Base-by-base conservation (phyloP, 2,329 filamentous ascomycete species). In the Microdochium bolleyi region DNA sequence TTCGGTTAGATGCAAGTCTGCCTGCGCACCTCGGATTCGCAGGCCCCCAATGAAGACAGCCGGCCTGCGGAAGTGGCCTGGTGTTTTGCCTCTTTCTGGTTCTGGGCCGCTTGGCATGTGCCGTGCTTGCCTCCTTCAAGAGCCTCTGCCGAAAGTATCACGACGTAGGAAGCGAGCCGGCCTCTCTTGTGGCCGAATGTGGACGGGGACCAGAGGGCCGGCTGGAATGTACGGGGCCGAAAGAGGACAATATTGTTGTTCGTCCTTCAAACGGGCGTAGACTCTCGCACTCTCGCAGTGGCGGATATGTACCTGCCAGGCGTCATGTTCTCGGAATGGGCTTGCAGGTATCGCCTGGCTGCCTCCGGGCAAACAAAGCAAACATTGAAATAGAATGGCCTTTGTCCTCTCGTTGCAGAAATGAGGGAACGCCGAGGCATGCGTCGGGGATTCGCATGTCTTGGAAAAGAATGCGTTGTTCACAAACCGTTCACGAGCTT, bases 241-340 rank as follows among this genome's bases (percentile, higher is more conserved):
- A 44, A n/a, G 4, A 16, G 21, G 16, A 22, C 37, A n/a, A 30
- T 30, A 30, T 11, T 30, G 27, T 30, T 30, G 27, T 30, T 30
- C n/a, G n/a, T n/a, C n/a, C n/a, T n/a, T n/a, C n/a, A n/a, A n/a
- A n/a, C n/a, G n/a, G n/a, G n/a, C n/a, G n/a, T n/a, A n/a, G n/a
- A n/a, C n/a, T n/a, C n/a, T n/a, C n/a, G n/a, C n/a, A n/a, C n/a
- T n/a, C n/a, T n/a, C n/a, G n/a, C n/a, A n/a, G n/a, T n/a, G n/a
- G n/a, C n/a, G n/a, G n/a, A n/a, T 30, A 11, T 30, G 27, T 30
- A 30, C 11, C 27, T 30, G 11, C 11, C 27, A 30, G 27, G 5
- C 27, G 27, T 30, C 27, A 30, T 19, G 24, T 13, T 38, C 53
- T 54, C 14, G 49, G 54, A 50, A 54, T 7, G 5, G 37, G 37